These are phyloP conservation scores for Hyphochytrium catenoides DNA, from an alignment of 352 stramenopile species.

Conservation along the genomic window DNA sequence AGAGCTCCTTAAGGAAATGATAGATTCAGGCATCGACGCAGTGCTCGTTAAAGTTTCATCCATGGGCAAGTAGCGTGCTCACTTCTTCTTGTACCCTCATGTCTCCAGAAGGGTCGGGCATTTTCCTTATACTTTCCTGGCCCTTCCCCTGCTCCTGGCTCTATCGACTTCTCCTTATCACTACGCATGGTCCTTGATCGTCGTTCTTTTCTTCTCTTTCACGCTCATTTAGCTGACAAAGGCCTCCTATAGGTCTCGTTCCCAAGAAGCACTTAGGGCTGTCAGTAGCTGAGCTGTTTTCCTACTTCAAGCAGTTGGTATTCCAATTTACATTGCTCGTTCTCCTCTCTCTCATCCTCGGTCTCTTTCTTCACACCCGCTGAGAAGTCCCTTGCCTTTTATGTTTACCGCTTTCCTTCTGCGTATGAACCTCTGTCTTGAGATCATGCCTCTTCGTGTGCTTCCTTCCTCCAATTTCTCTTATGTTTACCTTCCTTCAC, in stretches of 20 bases:
- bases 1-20: slow-evolving; percentile 78
- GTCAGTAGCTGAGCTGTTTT: slow-evolving; percentile 59
- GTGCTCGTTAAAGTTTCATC: slow-evolving; percentile 90
- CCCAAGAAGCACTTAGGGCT: slow-evolving; percentile 49
- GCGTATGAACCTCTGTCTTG: too few species aligned
- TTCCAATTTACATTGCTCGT: neutral
- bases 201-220: too few species aligned
- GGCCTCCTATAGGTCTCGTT: slow-evolving; percentile 35
- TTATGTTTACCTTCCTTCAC: too few species aligned
- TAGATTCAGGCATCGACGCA: slow-evolving; percentile 72
- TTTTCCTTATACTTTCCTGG: too few species aligned
- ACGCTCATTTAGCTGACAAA: too few species aligned
- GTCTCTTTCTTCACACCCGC: neutral
- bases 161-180: neutral
- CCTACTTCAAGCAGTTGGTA: slow-evolving; percentile 65
- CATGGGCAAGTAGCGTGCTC: slow-evolving; percentile 26
- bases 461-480: too few species aligned
- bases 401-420: neutral
- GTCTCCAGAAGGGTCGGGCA: too few species aligned
- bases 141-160: neutral
- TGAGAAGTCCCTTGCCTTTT: neutral
- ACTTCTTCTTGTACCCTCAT: too few species aligned
- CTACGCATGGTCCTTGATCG: too few species aligned
- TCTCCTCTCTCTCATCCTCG: neutral
- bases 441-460: too few species aligned